Percentiles rank a stretch among this genome's conserved stretches.
Conservation (phyloP, 2,329 filamentous ascomycete genomes). For the Scopulariopsis brevicaulis region DNA sequence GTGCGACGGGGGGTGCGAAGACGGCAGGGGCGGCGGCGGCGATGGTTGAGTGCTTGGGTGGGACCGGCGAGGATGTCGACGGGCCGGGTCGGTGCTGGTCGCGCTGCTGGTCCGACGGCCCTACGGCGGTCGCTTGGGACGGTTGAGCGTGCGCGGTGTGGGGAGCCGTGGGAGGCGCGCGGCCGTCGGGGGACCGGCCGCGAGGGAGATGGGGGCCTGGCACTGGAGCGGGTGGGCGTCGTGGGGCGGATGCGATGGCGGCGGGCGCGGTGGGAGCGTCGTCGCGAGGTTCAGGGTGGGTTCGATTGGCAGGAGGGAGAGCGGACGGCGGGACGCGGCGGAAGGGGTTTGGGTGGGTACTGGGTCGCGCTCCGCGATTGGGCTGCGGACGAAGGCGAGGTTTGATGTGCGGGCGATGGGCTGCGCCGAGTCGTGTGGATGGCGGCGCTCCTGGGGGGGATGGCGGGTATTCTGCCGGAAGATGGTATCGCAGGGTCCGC, state of each 20-base stretch:
- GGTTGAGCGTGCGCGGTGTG: slow-evolving; percentile 12
- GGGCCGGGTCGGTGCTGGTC: neutral
- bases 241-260: neutral
- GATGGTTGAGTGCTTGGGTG: neutral
- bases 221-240: neutral
- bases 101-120: slow-evolving; percentile 1
- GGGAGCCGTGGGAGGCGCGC: slow-evolving; percentile 37
- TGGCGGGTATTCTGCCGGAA: neutral
- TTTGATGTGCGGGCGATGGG: slow-evolving; percentile 4
- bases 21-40: neutral
- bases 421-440: neutral
- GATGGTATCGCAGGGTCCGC: neutral
- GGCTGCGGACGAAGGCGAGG: neutral
- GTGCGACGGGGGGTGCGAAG: neutral
- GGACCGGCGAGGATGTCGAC: neutral
- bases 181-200: slow-evolving; percentile 32
- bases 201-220: slow-evolving; percentile 11
- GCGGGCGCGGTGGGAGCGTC: slow-evolving; percentile 10
- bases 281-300: slow-evolving; percentile 5
- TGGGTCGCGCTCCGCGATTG: neutral
- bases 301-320: slow-evolving; percentile 2
- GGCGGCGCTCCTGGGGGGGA: neutral
- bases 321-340: neutral
- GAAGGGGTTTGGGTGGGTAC: neutral
- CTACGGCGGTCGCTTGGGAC: slow-evolving; percentile 6